phyloP scores from a whole-genome alignment of 306 rosid genomes.

The Cercis canadensis region DNA sequence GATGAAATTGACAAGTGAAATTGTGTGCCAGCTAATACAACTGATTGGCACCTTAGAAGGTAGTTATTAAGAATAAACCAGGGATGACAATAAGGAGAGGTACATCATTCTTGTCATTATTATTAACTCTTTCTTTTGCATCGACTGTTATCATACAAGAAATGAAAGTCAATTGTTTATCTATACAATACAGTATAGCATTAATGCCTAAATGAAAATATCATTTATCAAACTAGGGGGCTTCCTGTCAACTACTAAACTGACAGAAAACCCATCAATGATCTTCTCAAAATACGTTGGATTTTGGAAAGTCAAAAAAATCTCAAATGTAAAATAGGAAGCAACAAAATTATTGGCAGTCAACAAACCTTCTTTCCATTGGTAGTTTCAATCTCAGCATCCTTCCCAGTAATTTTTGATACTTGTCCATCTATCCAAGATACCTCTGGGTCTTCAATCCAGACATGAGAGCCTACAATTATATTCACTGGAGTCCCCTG shows the following conservation, averaged over 20 bases:
- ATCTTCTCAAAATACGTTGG: conserved; percentile 15
- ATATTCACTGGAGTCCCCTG: conserved; percentile 96
- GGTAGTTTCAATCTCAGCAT: conserved; percentile 68
- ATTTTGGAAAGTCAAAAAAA: conserved; percentile 15
- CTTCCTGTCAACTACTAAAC: too few species aligned
- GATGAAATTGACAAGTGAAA: too few species aligned
- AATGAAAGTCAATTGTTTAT: too few species aligned
- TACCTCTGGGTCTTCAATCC: conserved; percentile 76
- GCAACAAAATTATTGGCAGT: conserved; percentile 26
- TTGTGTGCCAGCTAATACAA: too few species aligned
- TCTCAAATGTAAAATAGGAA: background rate
- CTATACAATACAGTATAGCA: too few species aligned
- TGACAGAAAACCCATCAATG: conserved; percentile 11
- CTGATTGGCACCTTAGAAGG: conserved; percentile 5
- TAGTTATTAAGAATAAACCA: background rate
- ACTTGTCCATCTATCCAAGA: conserved; percentile 88
- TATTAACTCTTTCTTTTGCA: too few species aligned
- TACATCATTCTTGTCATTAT: too few species aligned
- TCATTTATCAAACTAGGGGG: too few species aligned
- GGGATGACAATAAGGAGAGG: conserved; percentile 13
- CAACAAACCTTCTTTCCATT: conserved; percentile 73
- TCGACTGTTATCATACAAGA: too few species aligned
- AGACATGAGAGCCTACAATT: conserved; percentile 89
- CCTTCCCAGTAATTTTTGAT: conserved; percentile 71
- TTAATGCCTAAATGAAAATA: too few species aligned